A percentile compares a stretch with the other conserved stretches of the same genome.
Evolutionary conservation across 2,329 filamentous ascomycete genomes (phyloP).

Genomic region (Thelonectria discophora): DNA sequence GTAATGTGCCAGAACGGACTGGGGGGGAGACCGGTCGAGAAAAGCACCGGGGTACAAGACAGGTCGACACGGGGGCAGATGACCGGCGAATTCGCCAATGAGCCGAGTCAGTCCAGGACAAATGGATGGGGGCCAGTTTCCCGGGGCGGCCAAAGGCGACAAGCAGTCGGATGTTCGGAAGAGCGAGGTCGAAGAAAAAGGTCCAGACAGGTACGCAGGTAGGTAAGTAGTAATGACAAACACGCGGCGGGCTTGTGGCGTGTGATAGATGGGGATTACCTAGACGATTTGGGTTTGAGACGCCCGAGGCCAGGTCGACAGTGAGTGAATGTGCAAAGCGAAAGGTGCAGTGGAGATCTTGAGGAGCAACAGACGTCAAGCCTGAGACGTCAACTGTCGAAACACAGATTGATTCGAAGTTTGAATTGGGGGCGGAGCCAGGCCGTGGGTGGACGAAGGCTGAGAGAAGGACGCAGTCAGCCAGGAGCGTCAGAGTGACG

Average conservation of each 20-base stretch:
- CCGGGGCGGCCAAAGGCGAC: conserved; percentile 34
- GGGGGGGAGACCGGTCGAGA: conserved; percentile 34
- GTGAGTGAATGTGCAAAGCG: neutral
- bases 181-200: conserved; percentile 1
- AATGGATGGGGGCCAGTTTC: conserved; percentile 30
- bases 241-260: conserved; percentile 1
- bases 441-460: conserved; percentile 12
- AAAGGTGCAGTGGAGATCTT: conserved; percentile 4
- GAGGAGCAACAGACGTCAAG: conserved; percentile 9
- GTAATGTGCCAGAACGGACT: conserved; percentile 29
- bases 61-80: conserved; percentile 35
- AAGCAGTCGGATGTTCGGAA: conserved; percentile 34
- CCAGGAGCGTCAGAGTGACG: conserved; percentile 19
- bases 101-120: conserved; percentile 32
- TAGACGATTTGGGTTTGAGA: conserved; percentile 12
- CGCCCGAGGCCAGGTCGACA: neutral
- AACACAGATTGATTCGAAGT: conserved; percentile 14
- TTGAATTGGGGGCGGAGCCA: conserved; percentile 20
- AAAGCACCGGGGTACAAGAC: conserved; percentile 32
- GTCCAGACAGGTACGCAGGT: conserved; percentile 6
- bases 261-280: conserved; percentile 13
- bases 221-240: conserved; percentile 10
- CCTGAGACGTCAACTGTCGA: conserved; percentile 12
- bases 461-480: conserved; percentile 18
- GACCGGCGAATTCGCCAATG: conserved; percentile 32